A percentile compares a stretch with the other conserved stretches of the same genome.
Conservation (phyloP, 352 stramenopile species). For the Elongisporangium senticosum region DNA sequence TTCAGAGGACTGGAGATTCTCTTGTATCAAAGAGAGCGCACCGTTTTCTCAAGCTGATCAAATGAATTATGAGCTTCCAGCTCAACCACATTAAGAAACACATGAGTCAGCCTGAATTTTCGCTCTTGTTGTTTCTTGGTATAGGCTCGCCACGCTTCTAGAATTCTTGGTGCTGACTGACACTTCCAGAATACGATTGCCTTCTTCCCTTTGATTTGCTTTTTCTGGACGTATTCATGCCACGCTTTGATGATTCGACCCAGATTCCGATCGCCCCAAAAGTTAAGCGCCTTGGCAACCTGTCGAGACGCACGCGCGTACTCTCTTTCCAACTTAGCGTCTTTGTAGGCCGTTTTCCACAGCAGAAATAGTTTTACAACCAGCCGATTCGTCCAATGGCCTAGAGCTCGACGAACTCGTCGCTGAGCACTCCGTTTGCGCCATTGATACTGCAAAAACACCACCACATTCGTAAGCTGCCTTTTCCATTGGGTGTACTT, state of each 20-base stretch:
- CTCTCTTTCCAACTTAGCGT: conserved; percentile 16
- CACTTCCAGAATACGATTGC: conserved; percentile 66
- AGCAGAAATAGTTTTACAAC: conserved; percentile 45
- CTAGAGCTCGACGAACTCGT: conserved; percentile 38
- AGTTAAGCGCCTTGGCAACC: conserved; percentile 46
- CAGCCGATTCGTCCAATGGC: conserved; percentile 54
- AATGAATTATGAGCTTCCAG: conserved; percentile 73
- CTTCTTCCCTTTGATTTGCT: conserved; percentile 42
- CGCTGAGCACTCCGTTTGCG: conserved; percentile 37
- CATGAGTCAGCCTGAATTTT: conserved; percentile 30
- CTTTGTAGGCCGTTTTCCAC: conserved; percentile 33
- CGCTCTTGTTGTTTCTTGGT: conserved; percentile 19
- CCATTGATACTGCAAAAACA: conserved; percentile 62
- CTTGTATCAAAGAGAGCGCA: conserved; percentile 11
- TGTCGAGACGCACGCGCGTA: conserved; percentile 17
- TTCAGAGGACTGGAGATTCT: neutral
- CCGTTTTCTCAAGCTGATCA: conserved; percentile 33
- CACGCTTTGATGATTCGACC: conserved; percentile 40
- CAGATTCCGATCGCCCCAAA: conserved; percentile 57
- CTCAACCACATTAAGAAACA: conserved; percentile 58
- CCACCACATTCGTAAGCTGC: conserved; percentile 26
- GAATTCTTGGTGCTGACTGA: conserved; percentile 48
- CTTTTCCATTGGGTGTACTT: conserved; percentile 32
- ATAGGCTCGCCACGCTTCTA: conserved; percentile 42
- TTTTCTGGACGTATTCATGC: conserved; percentile 29